Evolutionary conservation across 768 basidiomycete genomes (phyloP), one percentile per base, ranked within the genome.

Genomic region (Trametes coccinea): DNA sequence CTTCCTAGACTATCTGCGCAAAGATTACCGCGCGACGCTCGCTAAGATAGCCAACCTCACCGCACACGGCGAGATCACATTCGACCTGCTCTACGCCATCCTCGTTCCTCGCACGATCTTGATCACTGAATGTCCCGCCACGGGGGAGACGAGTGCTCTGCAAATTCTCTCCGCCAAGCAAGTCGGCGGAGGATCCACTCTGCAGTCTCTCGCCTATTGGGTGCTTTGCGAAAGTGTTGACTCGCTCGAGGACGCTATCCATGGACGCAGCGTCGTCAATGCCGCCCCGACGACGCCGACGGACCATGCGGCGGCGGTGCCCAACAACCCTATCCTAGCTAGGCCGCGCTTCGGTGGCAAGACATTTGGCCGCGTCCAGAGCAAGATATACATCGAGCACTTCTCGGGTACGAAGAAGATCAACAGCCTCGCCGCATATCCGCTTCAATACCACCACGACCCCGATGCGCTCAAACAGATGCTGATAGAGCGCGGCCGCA

Each of bases 31-130:
- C 61, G 69, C 73, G 46, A 86, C 82, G 6, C 73, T 86, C 52
- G 70, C 76, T 8, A 79, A 75, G n/a, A 76, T 86, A 62, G 71
- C 76, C 2, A 78, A 78, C 43, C 77, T 86, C 46, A 82, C 76
- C 14, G 65, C 79, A 1, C 84, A 86, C 62, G 77, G 75, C 11
- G 85, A 87, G 67, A 87, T 87, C 65, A 82, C 82, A 2, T 85
- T 77, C 65, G 79, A 82, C n/a, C 53, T 82, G 29, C 75, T 86
- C 53, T 82, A 82, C 67, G 76, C 81, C 16, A 78, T 87, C 65
- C 75, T 85, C 52, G 76, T 83, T 31, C 84, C 84, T 1, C 75
- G 80, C 43, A 75, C 79, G 11, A 70, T 82, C 56, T 73, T 87
- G 67, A 79, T 85, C 31, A 78, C 80, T 0, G 76, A 70, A 7